These are phyloP conservation scores for Dryas alaskensis DNA, from an alignment of 306 rosid genomes.

Conservation along the genomic window DNA sequence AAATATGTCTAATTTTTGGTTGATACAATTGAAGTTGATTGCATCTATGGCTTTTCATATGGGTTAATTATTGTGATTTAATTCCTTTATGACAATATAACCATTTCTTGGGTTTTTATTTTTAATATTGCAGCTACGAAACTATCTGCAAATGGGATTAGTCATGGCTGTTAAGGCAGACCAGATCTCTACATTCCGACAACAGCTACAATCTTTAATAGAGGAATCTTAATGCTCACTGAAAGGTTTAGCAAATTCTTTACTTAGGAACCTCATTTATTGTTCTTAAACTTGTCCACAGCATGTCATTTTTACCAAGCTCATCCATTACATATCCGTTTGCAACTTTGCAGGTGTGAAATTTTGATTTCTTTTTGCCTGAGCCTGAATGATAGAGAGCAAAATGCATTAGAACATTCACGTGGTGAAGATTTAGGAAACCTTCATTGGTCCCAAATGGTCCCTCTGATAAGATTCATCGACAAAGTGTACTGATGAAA, in stretches of 20 bases:
- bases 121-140: conserved; percentile 49
- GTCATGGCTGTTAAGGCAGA: conserved; percentile 61
- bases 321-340: background rate
- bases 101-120: background rate
- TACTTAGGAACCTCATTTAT: background rate
- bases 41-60: background rate
- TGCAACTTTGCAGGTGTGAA: background rate
- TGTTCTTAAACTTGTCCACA: background rate
- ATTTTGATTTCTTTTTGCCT: conserved; percentile 2
- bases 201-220: conserved; percentile 50
- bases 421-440: conserved; percentile 12
- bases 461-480: conserved; percentile 11
- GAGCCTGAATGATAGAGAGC: background rate
- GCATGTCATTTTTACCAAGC: background rate
- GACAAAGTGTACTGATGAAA: conserved; percentile 9
- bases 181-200: conserved; percentile 53
- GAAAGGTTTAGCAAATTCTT: conserved; percentile 6
- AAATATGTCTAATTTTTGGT: background rate
- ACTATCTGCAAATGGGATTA: conserved; percentile 52
- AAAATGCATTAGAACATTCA: conserved; percentile 11
- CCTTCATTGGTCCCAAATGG: conserved; percentile 9
- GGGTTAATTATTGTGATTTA: background rate
- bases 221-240: conserved; percentile 29
- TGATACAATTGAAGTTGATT: background rate
- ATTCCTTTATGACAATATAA: background rate